Base-by-base conservation (phyloP, 2,329 filamentous ascomycete genomes). In the Plenodomus tracheiphilus region DNA sequence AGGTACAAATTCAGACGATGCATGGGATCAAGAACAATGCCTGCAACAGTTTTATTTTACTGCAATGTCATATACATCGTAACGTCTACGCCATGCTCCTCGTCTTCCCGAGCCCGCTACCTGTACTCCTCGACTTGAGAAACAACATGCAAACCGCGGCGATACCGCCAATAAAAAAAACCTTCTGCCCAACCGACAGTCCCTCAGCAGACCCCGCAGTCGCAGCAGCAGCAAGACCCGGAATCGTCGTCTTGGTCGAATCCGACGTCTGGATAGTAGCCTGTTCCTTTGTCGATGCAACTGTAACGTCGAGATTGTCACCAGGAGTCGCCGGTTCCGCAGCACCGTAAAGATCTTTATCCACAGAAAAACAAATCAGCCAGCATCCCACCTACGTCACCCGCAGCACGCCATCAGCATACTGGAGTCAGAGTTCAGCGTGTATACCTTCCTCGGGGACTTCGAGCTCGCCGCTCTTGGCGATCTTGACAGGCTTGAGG, bases 401-500 rank as follows among this genome's bases (percentile, higher is more conserved):
- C 28, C 28, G 28, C 6, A 32, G 28, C 28, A 32, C 28, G 11
- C 28, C 28, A 15, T 20, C 35, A 16, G 35, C 35, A 40, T 20
- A 22, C 20, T 25, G 9, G 43, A 41, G 38, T 53, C 35, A 94
- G 76, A 94, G 88, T 79, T 94, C 89, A 78, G 86, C 83, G 78
- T 91, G 88, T 80, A 91, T 93, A 94, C 90, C 90, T 94, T 94
- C 90, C 80, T 85, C 80, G 73, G 89, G 87, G 61, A 92, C 86
- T 74, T 86, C 82, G 65, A 94, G 79, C 81, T 93, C 89, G 75
- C 90, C 90, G 76, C 87, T 90, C 83, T 91, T 89, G 72, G 74
- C 81, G 69, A 95, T 91, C 80, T 85, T 92, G 76, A 94, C 80
- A 17, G 79, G 70, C 76, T 85, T 76, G 54, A 72, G 70, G 21